Base-by-base conservation (phyloP, 208 protist species). In the Tritrichomonas foetus region DNA sequence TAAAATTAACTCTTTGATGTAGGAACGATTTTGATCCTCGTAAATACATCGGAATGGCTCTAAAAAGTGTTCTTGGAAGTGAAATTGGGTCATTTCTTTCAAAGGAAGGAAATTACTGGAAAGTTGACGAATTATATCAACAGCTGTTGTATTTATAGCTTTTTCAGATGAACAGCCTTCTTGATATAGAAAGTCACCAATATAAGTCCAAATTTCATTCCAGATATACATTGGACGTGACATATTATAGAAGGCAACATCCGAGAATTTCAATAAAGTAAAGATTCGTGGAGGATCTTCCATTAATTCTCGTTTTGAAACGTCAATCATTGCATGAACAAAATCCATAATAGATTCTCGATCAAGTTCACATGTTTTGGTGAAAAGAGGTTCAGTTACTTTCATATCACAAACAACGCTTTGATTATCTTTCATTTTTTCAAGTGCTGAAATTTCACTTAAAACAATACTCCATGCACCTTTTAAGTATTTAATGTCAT, bases 261-360 rank as follows among this genome's bases (percentile, higher is more conserved):
- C 78, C 1, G 47, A 61, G 11, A 89, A 47, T 30, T 89, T 89
- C 1, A 89, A 30, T 13, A 89, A 16, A 27, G 47, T 53, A 39
- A 89, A 89, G 8, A 61, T 89, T 57, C 78, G 8, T 39, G 78
- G 78, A 8, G 78, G 78, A 57, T 89, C 44, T 39, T 44, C 41
- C 11, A 11, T 89, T 5, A 89, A n/a, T 36, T 89, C 78, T 5
- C 20, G 0, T 89, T 44, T 57, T 2, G 78, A 89, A 1, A 57
- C n/a, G 14, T 89, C 44, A 14, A 20, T 53, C 41, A 89, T 53
- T 11, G 78, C 41, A 1, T 61, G n/a, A 57, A 89, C n/a, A 16
- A 89, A 89, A 39, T 89, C 78, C 3, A 89, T 57, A 47, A 89
- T 89, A 22, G 78, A 89, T 57, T 89, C 78, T 57, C 78, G 44